Conservation (phyloP, 2,329 filamentous ascomycete genomes). For the Beauveria rudraprayagi region DNA sequence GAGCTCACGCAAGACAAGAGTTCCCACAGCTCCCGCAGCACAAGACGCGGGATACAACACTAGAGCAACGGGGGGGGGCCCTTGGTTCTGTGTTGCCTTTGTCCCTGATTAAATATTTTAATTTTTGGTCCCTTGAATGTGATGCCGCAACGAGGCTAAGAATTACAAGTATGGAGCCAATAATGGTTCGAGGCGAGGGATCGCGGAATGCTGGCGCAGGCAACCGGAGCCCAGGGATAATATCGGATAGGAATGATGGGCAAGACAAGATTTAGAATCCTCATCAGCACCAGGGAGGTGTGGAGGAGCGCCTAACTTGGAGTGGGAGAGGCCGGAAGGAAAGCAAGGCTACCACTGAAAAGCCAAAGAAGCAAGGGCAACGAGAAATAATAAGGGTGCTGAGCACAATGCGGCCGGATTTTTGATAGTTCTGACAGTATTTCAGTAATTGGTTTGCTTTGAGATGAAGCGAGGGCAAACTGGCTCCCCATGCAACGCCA, state of each 20-base stretch:
- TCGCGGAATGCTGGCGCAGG: conserved; percentile 9
- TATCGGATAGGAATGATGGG: conserved; percentile 26
- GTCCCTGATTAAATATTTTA: not conserved
- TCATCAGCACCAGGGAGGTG: not conserved
- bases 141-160: not conserved
- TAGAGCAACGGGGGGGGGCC: not conserved
- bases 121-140: not conserved
- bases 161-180: not conserved
- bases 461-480: not conserved
- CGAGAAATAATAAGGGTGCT: not conserved
- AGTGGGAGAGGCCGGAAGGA: not conserved
- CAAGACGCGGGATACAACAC: not conserved
- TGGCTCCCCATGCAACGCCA: not conserved
- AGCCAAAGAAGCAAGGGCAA: not conserved
- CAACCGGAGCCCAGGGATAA: conserved; percentile 11
- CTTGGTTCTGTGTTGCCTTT: not conserved
- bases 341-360: too few relatives aligned
- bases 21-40: not conserved
- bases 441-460: not conserved
- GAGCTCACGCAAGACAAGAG: not conserved
- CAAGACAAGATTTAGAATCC: conserved; percentile 24
- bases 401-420: too few relatives aligned
- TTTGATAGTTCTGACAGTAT: too few relatives aligned
- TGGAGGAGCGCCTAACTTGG: not conserved
- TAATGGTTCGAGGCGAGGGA: not conserved